Percentiles rank a stretch among this genome's conserved stretches.
These are phyloP conservation scores for Trametes polyzona DNA, from an alignment of 1,284 basidiomycete genomes.

Conservation along the genomic window DNA sequence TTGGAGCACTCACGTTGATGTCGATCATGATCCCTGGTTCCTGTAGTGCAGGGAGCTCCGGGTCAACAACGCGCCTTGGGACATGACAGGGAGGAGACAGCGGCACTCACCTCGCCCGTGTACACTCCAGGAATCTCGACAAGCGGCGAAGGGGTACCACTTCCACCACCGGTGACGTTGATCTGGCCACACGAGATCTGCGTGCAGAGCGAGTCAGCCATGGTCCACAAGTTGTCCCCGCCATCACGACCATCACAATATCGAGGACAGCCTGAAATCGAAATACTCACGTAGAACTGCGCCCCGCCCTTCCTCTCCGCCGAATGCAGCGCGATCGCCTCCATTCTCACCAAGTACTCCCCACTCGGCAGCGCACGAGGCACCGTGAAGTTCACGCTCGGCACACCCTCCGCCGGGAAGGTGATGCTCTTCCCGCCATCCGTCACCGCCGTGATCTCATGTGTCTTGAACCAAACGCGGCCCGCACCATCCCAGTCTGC, in stretches of 20 bases:
- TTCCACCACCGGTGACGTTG: constrained; percentile 40
- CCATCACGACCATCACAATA: background rate
- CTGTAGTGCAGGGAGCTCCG: constrained; percentile 2
- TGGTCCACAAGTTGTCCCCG: background rate
- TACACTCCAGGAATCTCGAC: constrained; percentile 43
- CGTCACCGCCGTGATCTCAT: constrained; percentile 43
- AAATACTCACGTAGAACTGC: constrained; percentile 34
- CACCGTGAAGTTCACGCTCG: constrained; percentile 44
- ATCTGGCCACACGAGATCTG: constrained; percentile 33
- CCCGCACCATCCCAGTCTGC: constrained; percentile 42
- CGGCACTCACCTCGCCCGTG: constrained; percentile 32
- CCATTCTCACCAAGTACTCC: constrained; percentile 50
- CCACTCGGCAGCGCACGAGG: constrained; percentile 47
- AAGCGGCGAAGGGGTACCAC: constrained; percentile 37
- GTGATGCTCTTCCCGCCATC: constrained; percentile 41
- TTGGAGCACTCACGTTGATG: constrained; percentile 33
- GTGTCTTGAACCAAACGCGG: constrained; percentile 53
- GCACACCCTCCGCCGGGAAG: constrained; percentile 39
- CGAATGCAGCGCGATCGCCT: constrained; percentile 61
- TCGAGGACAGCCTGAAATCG: background rate
- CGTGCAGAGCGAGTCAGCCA: constrained; percentile 12
- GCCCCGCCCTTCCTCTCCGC: constrained; percentile 35
- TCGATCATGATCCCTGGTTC: constrained; percentile 34
- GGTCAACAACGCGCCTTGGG: background rate
- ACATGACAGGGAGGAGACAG: background rate